Evolutionary conservation across 768 basidiomycete species (phyloP).

Genomic region (Pulveroboletus sp.): DNA sequence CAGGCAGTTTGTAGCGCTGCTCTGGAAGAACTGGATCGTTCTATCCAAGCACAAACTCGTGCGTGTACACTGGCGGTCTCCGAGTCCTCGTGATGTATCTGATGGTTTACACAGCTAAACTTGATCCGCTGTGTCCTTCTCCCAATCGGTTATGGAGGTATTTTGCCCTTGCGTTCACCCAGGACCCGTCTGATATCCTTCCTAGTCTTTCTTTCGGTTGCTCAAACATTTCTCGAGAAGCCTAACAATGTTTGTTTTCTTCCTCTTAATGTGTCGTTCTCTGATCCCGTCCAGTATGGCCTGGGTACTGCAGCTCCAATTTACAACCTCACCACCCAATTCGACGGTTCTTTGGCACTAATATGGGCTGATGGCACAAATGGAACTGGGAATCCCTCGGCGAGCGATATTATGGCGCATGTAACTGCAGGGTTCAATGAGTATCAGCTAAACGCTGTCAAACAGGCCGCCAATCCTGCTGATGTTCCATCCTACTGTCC

Average conservation of each 20-base stretch:
- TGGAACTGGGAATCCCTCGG: slow-evolving; percentile 51
- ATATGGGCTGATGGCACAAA: slow-evolving; percentile 72
- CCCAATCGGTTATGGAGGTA: slow-evolving; percentile 58
- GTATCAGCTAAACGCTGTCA: slow-evolving; percentile 47
- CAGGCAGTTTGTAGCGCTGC: slow-evolving; percentile 58
- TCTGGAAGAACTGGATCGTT: slow-evolving; percentile 76
- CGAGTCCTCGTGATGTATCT: not conserved
- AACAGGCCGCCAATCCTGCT: slow-evolving; percentile 42
- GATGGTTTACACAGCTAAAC: slow-evolving; percentile 43
- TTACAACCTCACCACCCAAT: slow-evolving; percentile 43
- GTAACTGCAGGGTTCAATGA: slow-evolving; percentile 53
- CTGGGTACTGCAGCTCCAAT: slow-evolving; percentile 57
- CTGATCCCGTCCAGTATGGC: slow-evolving; percentile 46
- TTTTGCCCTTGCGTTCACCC: not conserved
- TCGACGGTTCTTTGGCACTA: slow-evolving; percentile 50
- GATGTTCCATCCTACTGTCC: slow-evolving; percentile 61
- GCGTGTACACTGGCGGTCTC: slow-evolving; percentile 23
- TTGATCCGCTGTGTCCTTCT: slow-evolving; percentile 59
- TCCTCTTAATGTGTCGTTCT: not conserved
- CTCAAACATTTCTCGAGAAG: slow-evolving; percentile 56
- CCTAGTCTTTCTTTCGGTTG: slow-evolving; percentile 57
- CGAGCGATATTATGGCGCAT: slow-evolving; percentile 56
- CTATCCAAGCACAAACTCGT: slow-evolving; percentile 65
- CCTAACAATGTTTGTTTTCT: slow-evolving; percentile 51
- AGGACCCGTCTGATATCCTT: not conserved